These are phyloP conservation scores for Gillenia trifoliata DNA, from an alignment of 306 rosid species.

Conservation along the genomic window DNA sequence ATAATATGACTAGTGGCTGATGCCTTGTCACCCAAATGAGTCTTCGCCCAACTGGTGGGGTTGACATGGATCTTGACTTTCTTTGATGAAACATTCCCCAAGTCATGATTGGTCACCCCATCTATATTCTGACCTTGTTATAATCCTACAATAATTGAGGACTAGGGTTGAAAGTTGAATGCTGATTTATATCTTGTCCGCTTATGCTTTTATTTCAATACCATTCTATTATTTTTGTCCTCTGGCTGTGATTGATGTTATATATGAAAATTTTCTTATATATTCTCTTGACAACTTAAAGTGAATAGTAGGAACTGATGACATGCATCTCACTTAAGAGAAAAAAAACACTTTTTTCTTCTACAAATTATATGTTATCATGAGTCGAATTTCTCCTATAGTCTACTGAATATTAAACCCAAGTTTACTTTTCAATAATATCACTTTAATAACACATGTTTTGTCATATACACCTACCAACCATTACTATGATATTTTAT, in stretches of 20 bases:
- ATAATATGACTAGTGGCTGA: conserved; percentile 52
- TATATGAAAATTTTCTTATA: not conserved
- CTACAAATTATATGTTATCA: conserved; percentile 16
- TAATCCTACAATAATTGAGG: conserved; percentile 51
- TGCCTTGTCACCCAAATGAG: conserved; percentile 43
- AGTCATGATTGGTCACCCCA: conserved; percentile 45
- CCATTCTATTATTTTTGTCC: conserved; percentile 17
- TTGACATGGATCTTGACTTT: conserved; percentile 95
- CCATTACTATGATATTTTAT: not conserved
- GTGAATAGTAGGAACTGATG: not conserved
- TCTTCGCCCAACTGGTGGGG: conserved; percentile 49
- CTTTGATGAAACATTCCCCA: conserved; percentile 73
- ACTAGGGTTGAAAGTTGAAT: conserved; percentile 54
- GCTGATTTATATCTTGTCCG: conserved; percentile 43
- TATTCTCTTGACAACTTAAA: not conserved
- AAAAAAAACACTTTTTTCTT: not conserved
- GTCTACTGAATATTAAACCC: not conserved
- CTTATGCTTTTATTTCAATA: conserved; percentile 22
- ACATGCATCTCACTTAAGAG: not conserved
- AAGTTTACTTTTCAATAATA: not conserved
- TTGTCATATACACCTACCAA: not conserved
- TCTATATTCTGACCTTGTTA: conserved; percentile 24
- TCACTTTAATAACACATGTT: not conserved
- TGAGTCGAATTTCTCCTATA: not conserved
- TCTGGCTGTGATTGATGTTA: not conserved